Evolutionary conservation across 495 filamentous ascomycete species (phyloP), one percentile per base, ranked within the genome.

Genomic region (Staphylotrichum tortipilum): DNA sequence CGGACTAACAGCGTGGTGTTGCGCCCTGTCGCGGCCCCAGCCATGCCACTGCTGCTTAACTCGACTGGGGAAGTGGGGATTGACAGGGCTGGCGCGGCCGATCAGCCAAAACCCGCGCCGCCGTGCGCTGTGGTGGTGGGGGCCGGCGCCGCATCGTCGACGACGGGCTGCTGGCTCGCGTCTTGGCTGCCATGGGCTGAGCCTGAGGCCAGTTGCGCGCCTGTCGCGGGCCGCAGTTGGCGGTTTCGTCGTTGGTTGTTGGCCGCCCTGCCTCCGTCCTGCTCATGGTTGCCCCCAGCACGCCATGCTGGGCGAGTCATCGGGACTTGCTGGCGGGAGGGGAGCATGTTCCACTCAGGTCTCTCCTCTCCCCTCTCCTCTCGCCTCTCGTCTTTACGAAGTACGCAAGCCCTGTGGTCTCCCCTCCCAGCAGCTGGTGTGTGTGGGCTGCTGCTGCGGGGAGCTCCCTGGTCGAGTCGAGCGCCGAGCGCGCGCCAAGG

Each of bases 21-120:
- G 47, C 48, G 14, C 35, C 1, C 28, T 40, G 7, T 18, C n/a
- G n/a, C n/a, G n/a, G n/a, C n/a, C n/a, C n/a, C n/a, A n/a, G n/a
- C n/a, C n/a, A 5, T 34, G 17, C 10, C 23, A 12, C 28, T 4
- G 12, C 10, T 31, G 46, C 37, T 47, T 47, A 53, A 47, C 50
- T 41, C 10, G 11, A 47, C 26, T 33, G 30, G 50, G 50, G 36
- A 48, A 47, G 50, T 53, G 50, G 44, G 30, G 44, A 33, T 23
- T 31, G 35, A 47, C 36, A 52, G 14, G 50, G 49, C 36, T 41
- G 41, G 50, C 28, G n/a, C n/a, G 34, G 28, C 12, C 18, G 49
- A 35, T 52, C 19, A 19, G 39, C 40, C 48, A 43, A 45, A n/a
- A n/a, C n/a, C 26, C 10, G 6, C 26, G 6, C 26, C 10, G 26